Evolutionary conservation across 2,329 filamentous ascomycete species (phyloP).

Genomic region (Epichloe gansuensis): DNA sequence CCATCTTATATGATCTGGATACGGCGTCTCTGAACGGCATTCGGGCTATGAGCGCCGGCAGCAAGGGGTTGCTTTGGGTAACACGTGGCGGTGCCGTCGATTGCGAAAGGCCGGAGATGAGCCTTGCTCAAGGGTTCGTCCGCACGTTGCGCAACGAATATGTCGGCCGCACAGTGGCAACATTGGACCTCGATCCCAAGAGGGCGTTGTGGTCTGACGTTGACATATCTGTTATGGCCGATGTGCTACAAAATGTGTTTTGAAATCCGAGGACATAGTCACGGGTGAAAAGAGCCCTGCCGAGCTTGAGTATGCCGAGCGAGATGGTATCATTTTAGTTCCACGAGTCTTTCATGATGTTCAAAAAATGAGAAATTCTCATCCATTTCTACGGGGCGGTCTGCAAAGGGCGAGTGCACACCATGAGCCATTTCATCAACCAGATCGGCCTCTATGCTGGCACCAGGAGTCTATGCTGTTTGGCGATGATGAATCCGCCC

Average conservation of each 20-base stretch:
- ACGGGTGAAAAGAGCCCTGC: neutral
- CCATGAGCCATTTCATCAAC: neutral
- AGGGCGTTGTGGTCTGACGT: neutral
- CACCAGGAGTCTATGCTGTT: neutral
- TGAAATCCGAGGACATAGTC: too few species aligned
- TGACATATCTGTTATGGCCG: neutral
- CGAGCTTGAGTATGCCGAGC: neutral
- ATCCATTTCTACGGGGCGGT: neutral
- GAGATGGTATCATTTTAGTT: neutral
- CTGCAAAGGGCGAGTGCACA: neutral
- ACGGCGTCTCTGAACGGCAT: neutral
- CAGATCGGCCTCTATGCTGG: neutral
- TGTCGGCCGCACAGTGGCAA: neutral
- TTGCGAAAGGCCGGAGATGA: neutral
- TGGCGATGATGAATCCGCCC: neutral
- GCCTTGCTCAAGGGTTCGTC: neutral
- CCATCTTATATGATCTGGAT: neutral
- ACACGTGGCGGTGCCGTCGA: conserved; percentile 4
- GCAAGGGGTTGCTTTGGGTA: conserved; percentile 5
- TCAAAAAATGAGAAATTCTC: neutral
- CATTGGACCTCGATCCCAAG: neutral
- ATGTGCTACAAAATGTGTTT: neutral
- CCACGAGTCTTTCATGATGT: neutral
- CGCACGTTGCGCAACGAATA: neutral
- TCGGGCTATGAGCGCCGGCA: neutral